These are phyloP conservation scores for Pleurotus platypus DNA, from an alignment of 768 basidiomycete species.

Conservation along the genomic window DNA sequence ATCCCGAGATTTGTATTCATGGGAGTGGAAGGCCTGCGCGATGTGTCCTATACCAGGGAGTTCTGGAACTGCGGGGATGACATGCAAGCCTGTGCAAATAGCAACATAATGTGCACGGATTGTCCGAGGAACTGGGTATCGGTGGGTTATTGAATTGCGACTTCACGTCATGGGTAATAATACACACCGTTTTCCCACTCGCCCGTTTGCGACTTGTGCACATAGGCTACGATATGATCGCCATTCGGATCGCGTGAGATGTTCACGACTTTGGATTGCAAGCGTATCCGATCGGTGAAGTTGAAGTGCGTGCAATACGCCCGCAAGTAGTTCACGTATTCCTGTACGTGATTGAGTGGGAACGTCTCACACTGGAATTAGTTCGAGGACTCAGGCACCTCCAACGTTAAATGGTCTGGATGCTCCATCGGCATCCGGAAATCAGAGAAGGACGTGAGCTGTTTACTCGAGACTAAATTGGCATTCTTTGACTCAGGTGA, in stretches of 20 bases:
- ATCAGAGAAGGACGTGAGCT: slow-evolving; percentile 58
- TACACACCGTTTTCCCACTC: slow-evolving; percentile 26
- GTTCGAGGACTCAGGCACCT: slow-evolving; percentile 19
- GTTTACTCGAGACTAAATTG: slow-evolving; percentile 52
- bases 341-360: slow-evolving; percentile 16
- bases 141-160: background rate
- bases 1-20: slow-evolving; percentile 42
- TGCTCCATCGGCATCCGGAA: slow-evolving; percentile 47
- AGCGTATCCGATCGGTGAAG: slow-evolving; percentile 32
- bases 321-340: slow-evolving; percentile 51
- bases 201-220: slow-evolving; percentile 16
- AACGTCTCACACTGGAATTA: background rate
- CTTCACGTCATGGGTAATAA: background rate
- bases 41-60: slow-evolving; percentile 47
- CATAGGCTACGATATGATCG: slow-evolving; percentile 35
- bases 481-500: slow-evolving; percentile 31
- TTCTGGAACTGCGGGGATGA: slow-evolving; percentile 44
- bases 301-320: slow-evolving; percentile 40
- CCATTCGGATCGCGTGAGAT: slow-evolving; percentile 27
- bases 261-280: slow-evolving; percentile 33
- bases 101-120: slow-evolving; percentile 39
- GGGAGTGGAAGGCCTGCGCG: slow-evolving; percentile 42
- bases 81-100: slow-evolving; percentile 55
- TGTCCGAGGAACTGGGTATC: slow-evolving; percentile 18
- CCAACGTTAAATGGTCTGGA: slow-evolving; percentile 43